Evolutionary conservation across 768 basidiomycete genomes (phyloP).

Genomic region (Tubosaeta sp.): DNA sequence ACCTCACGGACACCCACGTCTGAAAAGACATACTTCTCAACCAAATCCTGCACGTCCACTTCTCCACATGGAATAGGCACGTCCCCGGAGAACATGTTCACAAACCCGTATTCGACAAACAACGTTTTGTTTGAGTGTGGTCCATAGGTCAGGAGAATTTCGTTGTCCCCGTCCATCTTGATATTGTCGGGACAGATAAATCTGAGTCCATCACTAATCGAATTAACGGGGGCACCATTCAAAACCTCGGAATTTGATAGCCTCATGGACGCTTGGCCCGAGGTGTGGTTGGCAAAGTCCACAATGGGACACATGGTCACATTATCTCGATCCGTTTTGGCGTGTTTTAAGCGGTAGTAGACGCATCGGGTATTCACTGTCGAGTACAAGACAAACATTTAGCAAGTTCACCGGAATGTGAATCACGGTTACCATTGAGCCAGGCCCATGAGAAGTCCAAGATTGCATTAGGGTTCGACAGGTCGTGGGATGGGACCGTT

Average conservation of each 20-base stretch:
- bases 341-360: constrained; percentile 55
- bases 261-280: constrained; percentile 38
- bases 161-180: constrained; percentile 47
- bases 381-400: background rate
- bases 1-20: constrained; percentile 37
- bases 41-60: constrained; percentile 54
- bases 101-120: constrained; percentile 91
- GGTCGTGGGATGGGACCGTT: background rate
- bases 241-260: constrained; percentile 34
- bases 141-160: constrained; percentile 79
- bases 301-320: constrained; percentile 85
- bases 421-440: constrained; percentile 66
- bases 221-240: constrained; percentile 33
- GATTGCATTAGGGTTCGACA: constrained; percentile 2
- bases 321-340: constrained; percentile 61
- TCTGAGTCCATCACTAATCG: constrained; percentile 43
- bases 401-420: constrained; percentile 1
- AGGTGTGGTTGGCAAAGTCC: constrained; percentile 84
- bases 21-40: constrained; percentile 48
- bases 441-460: constrained; percentile 80
- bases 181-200: constrained; percentile 46
- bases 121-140: constrained; percentile 71
- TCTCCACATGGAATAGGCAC: constrained; percentile 41
- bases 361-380: constrained; percentile 92
- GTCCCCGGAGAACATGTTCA: constrained; percentile 36